Evolutionary conservation across 331 rosid genomes (phyloP), one percentile per base, ranked within the genome.

Genomic region (Telfairia occidentalis): DNA sequence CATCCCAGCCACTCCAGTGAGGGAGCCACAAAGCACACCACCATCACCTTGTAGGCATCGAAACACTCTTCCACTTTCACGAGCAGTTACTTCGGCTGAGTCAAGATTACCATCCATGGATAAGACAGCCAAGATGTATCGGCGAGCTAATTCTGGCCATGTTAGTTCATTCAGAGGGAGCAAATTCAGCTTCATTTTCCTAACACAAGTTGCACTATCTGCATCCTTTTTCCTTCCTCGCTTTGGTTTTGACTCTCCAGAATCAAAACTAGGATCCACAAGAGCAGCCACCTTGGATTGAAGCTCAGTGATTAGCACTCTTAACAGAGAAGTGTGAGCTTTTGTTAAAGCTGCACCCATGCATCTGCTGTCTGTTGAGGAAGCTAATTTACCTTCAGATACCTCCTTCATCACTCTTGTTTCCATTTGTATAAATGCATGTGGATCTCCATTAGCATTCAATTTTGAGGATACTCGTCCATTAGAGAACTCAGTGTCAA

Each of bases 41-140:
- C 99, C 99, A 74, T 96, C 99, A 69, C 99, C 99, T 80, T 89
- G 90, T 82, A 96, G 88, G 84, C 97, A 96, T 67, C 97, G 97
- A 85, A 90, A 92, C 57, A 96, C 94, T 82, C 88, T 96, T 71
- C 91, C 89, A 84, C 99, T 89, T 85, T 96, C 99, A 3, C 99
- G 97, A 50, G 90, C 89, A 53, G 78, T 87, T 78, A 87, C 86
- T 78, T 96, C 99, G 1, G 91, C 85, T 10, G 97, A 96, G 78
- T 96, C 99, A 57, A 89, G 92, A 78, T 86, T 96, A 73, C 99
- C 95, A 80, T 96, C 92, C 97, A 92, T 96, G 65, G 97, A 83
- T 81, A 92, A 83, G 75, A 92, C 85, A 80, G 97, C 88, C 90
- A 96, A 81, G 73, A 92, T 77, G 64, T 89, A 96, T 65, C 99